These are phyloP conservation scores for Jasminum sambac DNA, from an alignment of 257 asterid species.

Conservation along the genomic window DNA sequence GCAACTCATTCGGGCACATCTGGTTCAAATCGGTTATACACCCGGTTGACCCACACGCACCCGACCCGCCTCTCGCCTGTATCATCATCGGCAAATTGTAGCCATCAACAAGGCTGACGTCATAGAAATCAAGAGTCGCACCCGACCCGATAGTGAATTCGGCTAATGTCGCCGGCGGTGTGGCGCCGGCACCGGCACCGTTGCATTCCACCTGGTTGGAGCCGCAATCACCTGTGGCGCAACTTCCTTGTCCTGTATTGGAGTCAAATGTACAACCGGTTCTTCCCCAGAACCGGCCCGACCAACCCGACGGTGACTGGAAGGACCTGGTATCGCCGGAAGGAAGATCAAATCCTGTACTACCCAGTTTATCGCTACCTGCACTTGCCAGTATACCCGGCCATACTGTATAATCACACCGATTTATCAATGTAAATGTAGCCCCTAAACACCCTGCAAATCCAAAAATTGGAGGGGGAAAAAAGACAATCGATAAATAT, in stretches of 20 bases:
- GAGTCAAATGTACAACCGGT: slow-evolving; percentile 33
- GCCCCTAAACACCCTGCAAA: slow-evolving; percentile 27
- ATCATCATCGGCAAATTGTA: slow-evolving; percentile 36
- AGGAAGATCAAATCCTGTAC: slow-evolving; percentile 34
- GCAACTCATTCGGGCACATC: slow-evolving; percentile 37
- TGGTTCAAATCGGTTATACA: slow-evolving; percentile 33
- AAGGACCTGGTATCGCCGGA: slow-evolving; percentile 24
- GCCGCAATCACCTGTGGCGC: slow-evolving; percentile 42
- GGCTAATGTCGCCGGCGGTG: slow-evolving; percentile 42
- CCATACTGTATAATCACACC: slow-evolving; percentile 35
- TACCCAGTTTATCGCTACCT: slow-evolving; percentile 20
- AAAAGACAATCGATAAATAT: background rate
- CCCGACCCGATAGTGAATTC: slow-evolving; percentile 37
- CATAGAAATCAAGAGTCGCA: slow-evolving; percentile 31
- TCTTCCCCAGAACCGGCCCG: slow-evolving; percentile 43
- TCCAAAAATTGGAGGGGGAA: no score
- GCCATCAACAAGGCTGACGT: slow-evolving; percentile 42
- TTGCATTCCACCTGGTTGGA: slow-evolving; percentile 34
- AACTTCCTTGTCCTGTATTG: slow-evolving; percentile 25
- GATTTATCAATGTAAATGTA: slow-evolving; percentile 30
- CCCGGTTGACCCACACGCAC: slow-evolving; percentile 34
- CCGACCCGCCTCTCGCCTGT: slow-evolving; percentile 32
- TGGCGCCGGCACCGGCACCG: slow-evolving; percentile 38
- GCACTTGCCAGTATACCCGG: slow-evolving; percentile 35
- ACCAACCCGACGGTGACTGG: slow-evolving; percentile 33